phyloP scores from a whole-genome alignment of 1,284 basidiomycete species.

The Pseudozyma thailandica region DNA sequence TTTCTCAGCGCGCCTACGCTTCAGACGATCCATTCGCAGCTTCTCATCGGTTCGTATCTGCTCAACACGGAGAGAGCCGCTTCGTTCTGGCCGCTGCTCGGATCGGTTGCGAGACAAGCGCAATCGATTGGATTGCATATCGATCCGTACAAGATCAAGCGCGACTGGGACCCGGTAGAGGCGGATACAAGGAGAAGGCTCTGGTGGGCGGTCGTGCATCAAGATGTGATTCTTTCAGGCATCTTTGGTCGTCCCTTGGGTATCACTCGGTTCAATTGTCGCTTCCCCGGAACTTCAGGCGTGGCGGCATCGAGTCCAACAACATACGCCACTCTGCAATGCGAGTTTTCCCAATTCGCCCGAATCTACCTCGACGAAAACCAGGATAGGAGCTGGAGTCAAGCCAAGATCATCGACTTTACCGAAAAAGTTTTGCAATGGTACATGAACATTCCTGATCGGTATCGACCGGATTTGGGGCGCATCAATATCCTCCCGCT shows the following conservation, averaged over 20 bases:
- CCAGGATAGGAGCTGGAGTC: constrained; percentile 41
- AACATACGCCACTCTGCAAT: constrained; percentile 36
- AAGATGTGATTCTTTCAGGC: constrained; percentile 41
- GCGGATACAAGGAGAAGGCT: constrained; percentile 34
- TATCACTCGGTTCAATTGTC: constrained; percentile 36
- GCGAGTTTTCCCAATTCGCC: constrained; percentile 38
- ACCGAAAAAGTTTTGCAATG: constrained; percentile 39
- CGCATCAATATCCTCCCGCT: constrained; percentile 15
- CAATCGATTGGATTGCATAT: constrained; percentile 47
- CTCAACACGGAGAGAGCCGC: constrained; percentile 45
- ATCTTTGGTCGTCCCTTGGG: constrained; percentile 50
- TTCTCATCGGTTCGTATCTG: constrained; percentile 44
- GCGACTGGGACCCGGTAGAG: constrained; percentile 36
- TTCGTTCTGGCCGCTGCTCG: constrained; percentile 47
- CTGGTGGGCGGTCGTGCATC: constrained; percentile 51
- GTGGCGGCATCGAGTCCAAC: not conserved
- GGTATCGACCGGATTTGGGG: constrained; percentile 38
- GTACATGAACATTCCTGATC: constrained; percentile 35
- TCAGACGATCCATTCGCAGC: constrained; percentile 51
- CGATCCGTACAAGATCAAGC: constrained; percentile 40
- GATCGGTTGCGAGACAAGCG: constrained; percentile 43
- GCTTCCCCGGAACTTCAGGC: constrained; percentile 15
- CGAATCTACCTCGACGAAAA: constrained; percentile 37
- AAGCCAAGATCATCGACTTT: constrained; percentile 26
- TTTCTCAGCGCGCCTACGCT: constrained; percentile 43